Percentiles rank a stretch among this genome's conserved stretches.
Conservation (phyloP, 1,139 yeast genomes). For the Entelexis sorbosivorans region DNA sequence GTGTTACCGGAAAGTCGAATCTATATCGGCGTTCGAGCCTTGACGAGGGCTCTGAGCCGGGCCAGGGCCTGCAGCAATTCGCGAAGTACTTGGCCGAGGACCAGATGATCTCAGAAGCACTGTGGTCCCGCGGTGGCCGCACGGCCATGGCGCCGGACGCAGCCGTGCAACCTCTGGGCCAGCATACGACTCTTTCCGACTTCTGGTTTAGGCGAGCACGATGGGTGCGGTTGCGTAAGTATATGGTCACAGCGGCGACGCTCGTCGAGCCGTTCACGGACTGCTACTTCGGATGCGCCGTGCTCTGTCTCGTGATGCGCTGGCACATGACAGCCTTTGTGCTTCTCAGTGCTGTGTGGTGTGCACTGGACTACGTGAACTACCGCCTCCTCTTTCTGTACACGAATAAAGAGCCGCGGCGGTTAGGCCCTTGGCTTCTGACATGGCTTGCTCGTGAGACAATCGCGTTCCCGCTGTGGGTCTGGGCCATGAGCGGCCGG, state of each 20-base stretch:
- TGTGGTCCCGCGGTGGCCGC: constrained; percentile 66
- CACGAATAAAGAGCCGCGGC: neutral
- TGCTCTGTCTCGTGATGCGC: constrained; percentile 39
- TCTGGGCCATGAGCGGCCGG: constrained; percentile 67
- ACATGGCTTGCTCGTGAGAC: constrained; percentile 61
- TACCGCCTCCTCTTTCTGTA: constrained; percentile 13
- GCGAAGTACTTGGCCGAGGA: constrained; percentile 84
- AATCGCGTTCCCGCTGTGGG: constrained; percentile 77
- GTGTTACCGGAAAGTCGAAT: constrained; percentile 89
- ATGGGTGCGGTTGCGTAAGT: constrained; percentile 82
- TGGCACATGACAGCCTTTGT: neutral
- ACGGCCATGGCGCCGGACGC: constrained; percentile 72
- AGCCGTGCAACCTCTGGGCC: constrained; percentile 65
- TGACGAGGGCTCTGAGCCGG: constrained; percentile 35
- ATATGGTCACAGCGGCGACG: constrained; percentile 81
- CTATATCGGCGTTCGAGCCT: constrained; percentile 59
- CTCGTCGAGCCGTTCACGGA: constrained; percentile 82
- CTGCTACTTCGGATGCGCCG: constrained; percentile 49
- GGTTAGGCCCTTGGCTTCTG: constrained; percentile 33
- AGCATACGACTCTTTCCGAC: constrained; percentile 36
- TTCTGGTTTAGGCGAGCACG: constrained; percentile 61
- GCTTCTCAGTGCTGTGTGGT: constrained; percentile 39
- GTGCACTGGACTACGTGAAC: constrained; percentile 50
- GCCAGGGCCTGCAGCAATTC: constrained; percentile 56
- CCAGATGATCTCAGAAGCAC: constrained; percentile 79